Percentiles rank a stretch among this genome's conserved stretches.
phyloP scores from a whole-genome alignment of 208 protist species.

The Crithidia fasciculata region DNA sequence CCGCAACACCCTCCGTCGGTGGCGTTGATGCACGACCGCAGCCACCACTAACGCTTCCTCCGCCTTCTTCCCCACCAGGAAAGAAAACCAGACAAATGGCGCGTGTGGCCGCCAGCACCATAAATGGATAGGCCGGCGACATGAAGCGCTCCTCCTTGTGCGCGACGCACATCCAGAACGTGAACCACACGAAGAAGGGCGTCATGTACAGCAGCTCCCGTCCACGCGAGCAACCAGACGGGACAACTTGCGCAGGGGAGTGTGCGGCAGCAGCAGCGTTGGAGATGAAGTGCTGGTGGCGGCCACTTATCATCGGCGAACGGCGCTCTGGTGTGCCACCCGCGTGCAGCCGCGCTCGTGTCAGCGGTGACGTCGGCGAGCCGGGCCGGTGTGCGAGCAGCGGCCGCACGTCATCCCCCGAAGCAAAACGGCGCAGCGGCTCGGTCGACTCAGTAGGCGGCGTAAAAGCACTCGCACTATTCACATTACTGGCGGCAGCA shows the following conservation, averaged over 20 bases:
- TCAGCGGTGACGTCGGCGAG: constrained; percentile 8
- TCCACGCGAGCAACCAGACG: constrained; percentile 25
- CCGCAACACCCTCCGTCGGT: background rate
- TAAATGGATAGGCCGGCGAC: constrained; percentile 91
- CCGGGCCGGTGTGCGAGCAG: background rate
- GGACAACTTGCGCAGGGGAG: background rate
- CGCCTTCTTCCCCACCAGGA: constrained; percentile 4
- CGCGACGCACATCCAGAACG: constrained; percentile 85
- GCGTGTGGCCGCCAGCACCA: constrained; percentile 82
- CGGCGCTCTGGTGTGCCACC: background rate
- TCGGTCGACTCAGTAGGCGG: background rate
- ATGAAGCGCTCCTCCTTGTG: constrained; percentile 97
- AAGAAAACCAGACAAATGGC: constrained; percentile 41
- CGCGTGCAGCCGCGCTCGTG: constrained; percentile 1
- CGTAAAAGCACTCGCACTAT: background rate
- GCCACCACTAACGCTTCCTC: too few relatives aligned
- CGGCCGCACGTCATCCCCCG: background rate
- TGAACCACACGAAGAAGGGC: constrained; percentile 90
- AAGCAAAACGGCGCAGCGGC: background rate
- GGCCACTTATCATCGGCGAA: constrained; percentile 4
- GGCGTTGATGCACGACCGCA: background rate
- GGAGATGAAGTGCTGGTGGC: background rate
- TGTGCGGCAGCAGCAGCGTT: too few relatives aligned
- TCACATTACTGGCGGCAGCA: background rate
- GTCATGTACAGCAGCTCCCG: constrained; percentile 65